Conservation (phyloP, 331 rosid genomes). For the Phaseolus coccineus region DNA sequence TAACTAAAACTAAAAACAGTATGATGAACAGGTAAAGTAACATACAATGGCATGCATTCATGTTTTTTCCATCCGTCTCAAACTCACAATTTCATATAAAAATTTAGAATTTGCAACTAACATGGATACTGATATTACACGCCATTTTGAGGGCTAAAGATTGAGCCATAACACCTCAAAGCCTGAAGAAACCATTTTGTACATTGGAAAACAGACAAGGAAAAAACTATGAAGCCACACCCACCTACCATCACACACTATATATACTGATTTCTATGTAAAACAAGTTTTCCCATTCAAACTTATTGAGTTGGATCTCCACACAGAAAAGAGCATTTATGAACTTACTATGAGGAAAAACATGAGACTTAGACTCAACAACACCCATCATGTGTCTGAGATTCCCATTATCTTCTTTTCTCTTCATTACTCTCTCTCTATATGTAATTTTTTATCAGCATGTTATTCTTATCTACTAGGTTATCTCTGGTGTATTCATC, state of each 20-base stretch:
- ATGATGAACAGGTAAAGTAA: too few species aligned
- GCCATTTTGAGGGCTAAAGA: not conserved
- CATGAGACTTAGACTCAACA: not conserved
- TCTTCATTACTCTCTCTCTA: not conserved
- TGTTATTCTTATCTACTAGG: conserved; percentile 15
- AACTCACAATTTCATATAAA: conserved; percentile 27
- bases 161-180: conserved; percentile 10
- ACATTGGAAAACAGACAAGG: not conserved
- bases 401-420: not conserved
- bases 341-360: conserved; percentile 18
- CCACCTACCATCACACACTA: conserved; percentile 26
- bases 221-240: conserved; percentile 19
- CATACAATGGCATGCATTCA: not conserved
- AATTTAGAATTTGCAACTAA: conserved; percentile 10
- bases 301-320: conserved; percentile 29
- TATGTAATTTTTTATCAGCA: not conserved
- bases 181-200: conserved; percentile 19
- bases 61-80: not conserved
- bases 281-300: conserved; percentile 10
- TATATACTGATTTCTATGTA: not conserved
- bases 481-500: not conserved
- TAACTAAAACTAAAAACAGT: too few species aligned
- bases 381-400: not conserved
- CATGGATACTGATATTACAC: conserved; percentile 18
- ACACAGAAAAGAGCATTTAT: conserved; percentile 16